These are phyloP conservation scores for Tuber borchii DNA, from an alignment of 495 filamentous ascomycete genomes.

Conservation along the genomic window DNA sequence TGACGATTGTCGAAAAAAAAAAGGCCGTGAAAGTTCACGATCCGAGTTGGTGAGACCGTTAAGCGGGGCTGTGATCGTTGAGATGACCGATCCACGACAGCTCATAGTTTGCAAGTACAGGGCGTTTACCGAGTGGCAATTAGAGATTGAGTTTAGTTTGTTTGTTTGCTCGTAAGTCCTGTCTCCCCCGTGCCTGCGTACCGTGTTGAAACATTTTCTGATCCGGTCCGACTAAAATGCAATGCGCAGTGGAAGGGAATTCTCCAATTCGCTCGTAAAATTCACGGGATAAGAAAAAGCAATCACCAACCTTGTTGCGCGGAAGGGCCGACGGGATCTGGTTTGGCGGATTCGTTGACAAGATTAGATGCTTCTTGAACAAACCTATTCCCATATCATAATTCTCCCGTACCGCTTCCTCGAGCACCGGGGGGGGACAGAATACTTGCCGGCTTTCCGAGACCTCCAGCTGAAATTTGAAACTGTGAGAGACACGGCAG, in stretches of 20 bases:
- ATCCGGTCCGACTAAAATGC: not conserved
- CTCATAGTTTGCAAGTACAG: not conserved
- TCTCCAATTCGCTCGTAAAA: not conserved
- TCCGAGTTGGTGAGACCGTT: not conserved
- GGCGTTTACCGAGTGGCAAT: not conserved
- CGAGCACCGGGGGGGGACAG: not conserved
- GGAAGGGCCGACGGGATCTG: not conserved
- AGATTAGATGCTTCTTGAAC: not conserved
- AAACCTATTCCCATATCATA: not conserved
- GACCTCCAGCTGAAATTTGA: not conserved
- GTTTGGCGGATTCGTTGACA: not conserved
- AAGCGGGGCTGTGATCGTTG: not conserved
- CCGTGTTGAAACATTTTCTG: not conserved
- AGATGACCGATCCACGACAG: conserved; percentile 7
- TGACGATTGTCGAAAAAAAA: not conserved
- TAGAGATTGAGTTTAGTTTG: not conserved
- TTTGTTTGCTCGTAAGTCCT: not conserved
- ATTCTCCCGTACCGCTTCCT: not conserved
- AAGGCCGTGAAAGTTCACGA: not conserved
- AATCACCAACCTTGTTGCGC: not conserved
- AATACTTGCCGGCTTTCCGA: not conserved
- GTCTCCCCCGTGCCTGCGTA: not conserved
- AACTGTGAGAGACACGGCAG: not conserved
- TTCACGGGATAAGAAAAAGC: not conserved
- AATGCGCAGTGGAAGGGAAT: not conserved